Percentiles rank a stretch among this genome's conserved stretches.
Conservation (phyloP, 2,329 filamentous ascomycete species). For the Colletotrichum sp. region DNA sequence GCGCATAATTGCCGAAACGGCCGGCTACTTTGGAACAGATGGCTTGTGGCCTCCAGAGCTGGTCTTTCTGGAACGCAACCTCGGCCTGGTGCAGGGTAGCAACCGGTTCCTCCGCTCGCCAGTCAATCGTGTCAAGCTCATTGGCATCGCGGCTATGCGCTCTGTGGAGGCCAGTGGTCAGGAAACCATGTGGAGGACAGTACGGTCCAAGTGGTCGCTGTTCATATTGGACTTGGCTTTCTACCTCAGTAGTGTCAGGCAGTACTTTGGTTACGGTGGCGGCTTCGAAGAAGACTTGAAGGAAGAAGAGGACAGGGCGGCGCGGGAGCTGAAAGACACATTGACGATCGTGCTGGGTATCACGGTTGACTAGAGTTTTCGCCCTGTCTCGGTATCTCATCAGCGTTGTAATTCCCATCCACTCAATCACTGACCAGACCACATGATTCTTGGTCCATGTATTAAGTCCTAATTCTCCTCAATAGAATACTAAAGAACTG, state of each 20-base stretch:
- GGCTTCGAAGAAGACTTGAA: neutral
- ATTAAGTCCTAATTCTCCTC: neutral
- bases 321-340: neutral
- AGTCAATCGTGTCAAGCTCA: constrained; percentile 76
- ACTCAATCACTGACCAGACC: neutral
- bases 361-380: neutral
- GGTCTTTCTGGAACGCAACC: constrained; percentile 75
- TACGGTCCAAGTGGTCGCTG: neutral
- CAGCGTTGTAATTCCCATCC: neutral
- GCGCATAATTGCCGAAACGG: constrained; percentile 59
- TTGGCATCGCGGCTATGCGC: constrained; percentile 35
- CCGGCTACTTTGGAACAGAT: constrained; percentile 67
- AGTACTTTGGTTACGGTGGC: neutral
- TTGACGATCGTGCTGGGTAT: neutral
- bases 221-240: neutral
- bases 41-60: constrained; percentile 75
- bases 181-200: neutral
- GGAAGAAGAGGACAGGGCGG: neutral
- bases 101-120: constrained; percentile 76
- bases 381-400: neutral
- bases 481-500: neutral
- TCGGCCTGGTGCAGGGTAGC: constrained; percentile 77
- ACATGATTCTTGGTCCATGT: neutral
- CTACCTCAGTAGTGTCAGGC: neutral
- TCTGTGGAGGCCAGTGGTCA: neutral